Evolutionary conservation across 768 basidiomycete species (phyloP).

Genomic region (Kwoniella dendrophila): DNA sequence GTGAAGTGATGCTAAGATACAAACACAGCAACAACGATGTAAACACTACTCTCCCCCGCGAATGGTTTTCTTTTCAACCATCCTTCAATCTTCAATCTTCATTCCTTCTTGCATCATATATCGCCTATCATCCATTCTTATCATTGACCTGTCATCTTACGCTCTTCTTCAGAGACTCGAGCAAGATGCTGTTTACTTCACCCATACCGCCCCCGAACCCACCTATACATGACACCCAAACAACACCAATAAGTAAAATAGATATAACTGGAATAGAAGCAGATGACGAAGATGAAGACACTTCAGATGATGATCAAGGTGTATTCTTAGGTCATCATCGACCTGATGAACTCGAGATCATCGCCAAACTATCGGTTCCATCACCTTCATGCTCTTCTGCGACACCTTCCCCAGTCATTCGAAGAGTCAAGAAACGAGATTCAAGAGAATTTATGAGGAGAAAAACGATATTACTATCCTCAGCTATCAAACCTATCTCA

Average conservation of each 20-base stretch:
- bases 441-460: constrained; percentile 45
- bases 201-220: neutral
- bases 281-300: constrained; percentile 14
- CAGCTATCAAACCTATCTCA: neutral
- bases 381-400: constrained; percentile 4
- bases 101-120: no score
- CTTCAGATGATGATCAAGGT: constrained; percentile 31
- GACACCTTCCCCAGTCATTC: constrained; percentile 1
- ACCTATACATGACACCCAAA: neutral
- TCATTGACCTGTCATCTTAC: no score
- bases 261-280: constrained; percentile 7
- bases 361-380: constrained; percentile 30
- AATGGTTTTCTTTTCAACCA: no score
- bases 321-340: constrained; percentile 39
- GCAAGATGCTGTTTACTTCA: neutral
- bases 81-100: no score
- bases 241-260: neutral
- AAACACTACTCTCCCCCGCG: no score
- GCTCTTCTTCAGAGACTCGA: no score
- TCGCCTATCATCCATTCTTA: no score
- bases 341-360: constrained; percentile 18
- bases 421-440: constrained; percentile 35
- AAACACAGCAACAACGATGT: no score
- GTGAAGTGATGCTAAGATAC: no score
- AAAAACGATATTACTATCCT: constrained; percentile 33